A percentile compares a stretch with the other conserved stretches of the same genome.
These are phyloP conservation scores for Amanita fuliginea DNA, from an alignment of 768 basidiomycete genomes.

Conservation along the genomic window DNA sequence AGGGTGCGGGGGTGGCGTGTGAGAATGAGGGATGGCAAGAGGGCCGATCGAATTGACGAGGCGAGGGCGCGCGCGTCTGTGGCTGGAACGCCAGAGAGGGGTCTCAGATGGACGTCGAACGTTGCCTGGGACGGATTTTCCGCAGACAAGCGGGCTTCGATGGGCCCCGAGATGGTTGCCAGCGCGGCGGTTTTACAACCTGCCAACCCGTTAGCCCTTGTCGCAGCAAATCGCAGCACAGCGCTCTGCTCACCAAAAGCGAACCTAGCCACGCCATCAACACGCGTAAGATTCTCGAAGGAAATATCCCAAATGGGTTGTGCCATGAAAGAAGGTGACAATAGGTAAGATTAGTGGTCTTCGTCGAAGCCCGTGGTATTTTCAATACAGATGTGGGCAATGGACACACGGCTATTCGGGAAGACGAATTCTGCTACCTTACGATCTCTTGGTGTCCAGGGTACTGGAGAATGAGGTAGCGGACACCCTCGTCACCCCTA, in stretches of 20 bases:
- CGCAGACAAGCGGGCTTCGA: constrained; percentile 56
- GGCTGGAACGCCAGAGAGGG: constrained; percentile 56
- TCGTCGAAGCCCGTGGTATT: too few relatives aligned
- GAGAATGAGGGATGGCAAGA: constrained; percentile 57
- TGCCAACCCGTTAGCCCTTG: constrained; percentile 8
- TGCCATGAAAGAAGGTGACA: not conserved
- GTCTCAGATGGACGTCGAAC: constrained; percentile 64
- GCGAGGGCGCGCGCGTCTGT: constrained; percentile 57
- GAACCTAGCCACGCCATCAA: constrained; percentile 71
- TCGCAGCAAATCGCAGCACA: not conserved
- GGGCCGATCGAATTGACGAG: constrained; percentile 38
- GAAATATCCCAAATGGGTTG: constrained; percentile 25
- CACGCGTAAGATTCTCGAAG: constrained; percentile 55
- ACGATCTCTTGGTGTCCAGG: too few relatives aligned
- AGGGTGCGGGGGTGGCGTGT: constrained; percentile 60
- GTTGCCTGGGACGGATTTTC: constrained; percentile 67
- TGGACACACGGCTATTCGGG: too few relatives aligned
- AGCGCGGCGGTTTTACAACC: constrained; percentile 32
- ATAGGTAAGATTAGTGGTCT: not conserved
- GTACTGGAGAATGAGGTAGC: too few relatives aligned
- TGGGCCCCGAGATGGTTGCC: constrained; percentile 72
- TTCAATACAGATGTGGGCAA: too few relatives aligned
- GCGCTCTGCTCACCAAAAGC: constrained; percentile 33
- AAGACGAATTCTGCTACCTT: too few relatives aligned
- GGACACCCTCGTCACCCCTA: too few relatives aligned